A percentile compares a stretch with the other conserved stretches of the same genome.
These are phyloP conservation scores for Carallia pectinifolia DNA, from an alignment of 345 rosid species.

Conservation along the genomic window DNA sequence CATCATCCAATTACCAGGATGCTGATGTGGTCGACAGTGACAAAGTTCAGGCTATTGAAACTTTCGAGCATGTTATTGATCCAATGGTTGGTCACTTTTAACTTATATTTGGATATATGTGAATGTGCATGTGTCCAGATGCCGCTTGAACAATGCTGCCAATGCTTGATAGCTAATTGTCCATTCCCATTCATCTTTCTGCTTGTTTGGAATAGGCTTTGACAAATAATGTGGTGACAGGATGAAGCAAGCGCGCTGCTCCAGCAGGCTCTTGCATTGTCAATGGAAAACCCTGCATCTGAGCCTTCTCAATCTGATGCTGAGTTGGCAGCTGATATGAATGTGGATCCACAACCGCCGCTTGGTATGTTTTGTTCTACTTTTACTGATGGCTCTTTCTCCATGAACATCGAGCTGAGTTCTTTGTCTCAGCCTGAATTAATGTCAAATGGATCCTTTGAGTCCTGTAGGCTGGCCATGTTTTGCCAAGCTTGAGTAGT, in stretches of 20 bases:
- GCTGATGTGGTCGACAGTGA: slow-evolving; percentile 44
- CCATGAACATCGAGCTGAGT: background rate
- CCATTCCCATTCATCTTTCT: background rate
- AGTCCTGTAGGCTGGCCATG: background rate
- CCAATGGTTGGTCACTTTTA: slow-evolving; percentile 37
- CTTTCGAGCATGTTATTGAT: slow-evolving; percentile 14
- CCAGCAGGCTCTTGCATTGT: slow-evolving; percentile 65
- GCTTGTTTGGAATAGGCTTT: background rate
- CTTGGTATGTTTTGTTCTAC: slow-evolving; percentile 37
- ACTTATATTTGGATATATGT: background rate
- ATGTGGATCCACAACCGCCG: slow-evolving; percentile 56
- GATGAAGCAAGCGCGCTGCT: slow-evolving; percentile 54
- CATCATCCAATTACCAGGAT: slow-evolving; percentile 46
- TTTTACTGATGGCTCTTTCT: background rate
- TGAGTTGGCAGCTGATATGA: slow-evolving; percentile 56
- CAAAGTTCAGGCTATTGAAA: slow-evolving; percentile 39
- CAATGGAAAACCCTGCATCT: slow-evolving; percentile 40
- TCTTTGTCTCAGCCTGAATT: background rate
- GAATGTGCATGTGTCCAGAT: background rate
- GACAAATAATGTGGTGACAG: slow-evolving; percentile 25
- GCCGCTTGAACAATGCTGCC: background rate
- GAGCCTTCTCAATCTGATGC: slow-evolving; percentile 50
- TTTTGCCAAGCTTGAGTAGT: background rate
- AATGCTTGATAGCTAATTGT: background rate
- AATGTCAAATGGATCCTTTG: background rate